A percentile compares a stretch with the other conserved stretches of the same genome.
Conservation (phyloP, 306 rosid species). For the Dryas alaskensis region DNA sequence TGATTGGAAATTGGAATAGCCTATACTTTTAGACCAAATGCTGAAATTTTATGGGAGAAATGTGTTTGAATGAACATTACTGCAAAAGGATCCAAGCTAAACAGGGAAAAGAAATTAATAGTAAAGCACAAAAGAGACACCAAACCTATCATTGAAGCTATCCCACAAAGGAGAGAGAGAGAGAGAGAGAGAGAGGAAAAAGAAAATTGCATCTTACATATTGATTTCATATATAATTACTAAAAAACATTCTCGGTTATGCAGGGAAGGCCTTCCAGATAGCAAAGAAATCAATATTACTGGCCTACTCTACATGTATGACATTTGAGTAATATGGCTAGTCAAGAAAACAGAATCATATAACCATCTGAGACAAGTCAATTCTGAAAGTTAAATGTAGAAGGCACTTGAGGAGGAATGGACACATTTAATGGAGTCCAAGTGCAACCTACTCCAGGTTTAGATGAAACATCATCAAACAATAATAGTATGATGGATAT, state of each 20-base stretch:
- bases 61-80: constrained; percentile 21
- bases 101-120: constrained; percentile 31
- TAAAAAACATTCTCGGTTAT: too few species aligned
- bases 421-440: too few species aligned
- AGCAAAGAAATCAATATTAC: background rate
- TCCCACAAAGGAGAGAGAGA: constrained; percentile 9
- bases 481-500: constrained; percentile 6
- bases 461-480: too few species aligned
- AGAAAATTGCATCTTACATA: constrained; percentile 10
- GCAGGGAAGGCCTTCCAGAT: too few species aligned
- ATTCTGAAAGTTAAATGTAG: too few species aligned
- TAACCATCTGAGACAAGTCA: background rate
- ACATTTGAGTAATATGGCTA: background rate
- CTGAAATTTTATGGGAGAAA: constrained; percentile 39
- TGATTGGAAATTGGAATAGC: constrained; percentile 61
- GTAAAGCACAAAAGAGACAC: constrained; percentile 27
- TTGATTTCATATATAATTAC: too few species aligned
- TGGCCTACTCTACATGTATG: background rate
- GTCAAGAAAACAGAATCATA: background rate
- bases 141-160: constrained; percentile 34
- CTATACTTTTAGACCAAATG: constrained; percentile 54
- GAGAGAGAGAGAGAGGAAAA: too few species aligned
- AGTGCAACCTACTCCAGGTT: too few species aligned
- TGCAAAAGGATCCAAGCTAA: constrained; percentile 42
- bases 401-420: too few species aligned